These are phyloP conservation scores for Orychophragmus violaceus DNA, from an alignment of 345 rosid genomes.

Conservation along the genomic window DNA sequence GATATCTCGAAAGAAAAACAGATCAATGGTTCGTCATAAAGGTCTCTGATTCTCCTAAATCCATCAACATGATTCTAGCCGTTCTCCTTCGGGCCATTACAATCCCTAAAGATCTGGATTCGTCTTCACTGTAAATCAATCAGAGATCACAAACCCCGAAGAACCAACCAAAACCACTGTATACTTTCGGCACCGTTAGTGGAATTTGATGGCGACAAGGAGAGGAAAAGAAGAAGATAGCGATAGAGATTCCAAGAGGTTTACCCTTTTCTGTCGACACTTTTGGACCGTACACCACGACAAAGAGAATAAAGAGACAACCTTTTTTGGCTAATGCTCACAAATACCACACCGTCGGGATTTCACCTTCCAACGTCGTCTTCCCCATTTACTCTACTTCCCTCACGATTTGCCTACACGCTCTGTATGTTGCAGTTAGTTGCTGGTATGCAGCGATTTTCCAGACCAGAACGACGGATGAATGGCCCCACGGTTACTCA, in stretches of 20 bases:
- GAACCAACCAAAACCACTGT: not conserved
- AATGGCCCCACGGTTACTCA: conserved; percentile 95
- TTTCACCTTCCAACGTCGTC: conserved; percentile 40
- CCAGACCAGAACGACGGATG: conserved; percentile 91
- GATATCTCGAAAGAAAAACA: too few species aligned
- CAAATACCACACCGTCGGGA: conserved; percentile 63
- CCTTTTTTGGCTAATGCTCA: conserved; percentile 87
- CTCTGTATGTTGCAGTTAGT: conserved; percentile 94
- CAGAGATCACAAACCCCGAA: not conserved
- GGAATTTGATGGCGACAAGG: not conserved
- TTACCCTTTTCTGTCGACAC: conserved; percentile 84
- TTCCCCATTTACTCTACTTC: conserved; percentile 62
- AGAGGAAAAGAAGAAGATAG: conserved; percentile 26
- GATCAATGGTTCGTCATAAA: too few species aligned
- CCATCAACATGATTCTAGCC: too few species aligned
- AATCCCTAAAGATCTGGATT: not conserved
- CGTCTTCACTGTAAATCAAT: too few species aligned
- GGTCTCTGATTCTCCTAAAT: too few species aligned
- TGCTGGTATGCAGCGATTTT: conserved; percentile 97
- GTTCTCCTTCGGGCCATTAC: not conserved
- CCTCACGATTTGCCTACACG: conserved; percentile 59
- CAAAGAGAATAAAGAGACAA: conserved; percentile 59
- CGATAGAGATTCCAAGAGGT: conserved; percentile 84
- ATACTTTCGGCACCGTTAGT: not conserved
- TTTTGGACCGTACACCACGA: conserved; percentile 47